These are phyloP conservation scores for Jaltomata sinuosa DNA, from an alignment of 257 asterid species.

Conservation along the genomic window DNA sequence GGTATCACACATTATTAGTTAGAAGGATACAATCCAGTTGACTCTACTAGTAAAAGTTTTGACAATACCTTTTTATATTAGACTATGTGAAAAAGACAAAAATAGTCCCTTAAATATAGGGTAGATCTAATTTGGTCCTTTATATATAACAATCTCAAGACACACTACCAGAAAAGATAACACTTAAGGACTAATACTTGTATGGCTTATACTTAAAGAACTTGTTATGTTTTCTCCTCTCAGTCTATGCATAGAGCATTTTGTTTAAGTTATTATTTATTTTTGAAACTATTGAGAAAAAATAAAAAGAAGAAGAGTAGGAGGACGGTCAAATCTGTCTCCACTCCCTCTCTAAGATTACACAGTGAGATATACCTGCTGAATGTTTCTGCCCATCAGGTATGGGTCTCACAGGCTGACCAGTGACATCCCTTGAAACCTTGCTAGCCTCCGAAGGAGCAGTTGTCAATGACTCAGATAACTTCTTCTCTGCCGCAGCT, in stretches of 20 bases:
- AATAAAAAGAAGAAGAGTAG: not conserved
- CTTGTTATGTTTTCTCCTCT: not conserved
- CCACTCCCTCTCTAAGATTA: not conserved
- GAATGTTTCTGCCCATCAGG: constrained; percentile 22
- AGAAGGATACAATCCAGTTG: not conserved
- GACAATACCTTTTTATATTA: not conserved
- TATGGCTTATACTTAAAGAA: not conserved
- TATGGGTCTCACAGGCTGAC: constrained; percentile 15
- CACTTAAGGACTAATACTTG: not conserved
- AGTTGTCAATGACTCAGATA: constrained; percentile 21
- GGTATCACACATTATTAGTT: not conserved
- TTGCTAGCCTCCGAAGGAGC: constrained; percentile 15
- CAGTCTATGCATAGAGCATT: not conserved
- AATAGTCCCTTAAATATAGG: not conserved
- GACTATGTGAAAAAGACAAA: not conserved
- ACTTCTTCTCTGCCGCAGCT: constrained; percentile 43
- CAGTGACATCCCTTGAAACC: constrained; percentile 16
- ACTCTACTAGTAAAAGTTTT: not conserved
- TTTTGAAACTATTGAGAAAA: not conserved
- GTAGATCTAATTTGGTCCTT: not conserved
- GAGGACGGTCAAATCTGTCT: not conserved
- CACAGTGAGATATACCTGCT: constrained; percentile 51
- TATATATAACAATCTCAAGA: not conserved
- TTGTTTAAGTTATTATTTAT: not conserved
- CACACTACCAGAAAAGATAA: not conserved